Evolutionary conservation across 129 eudicot species (phyloP), one percentile per base, ranked within the genome.

Genomic region (Chrysanthemum seticuspe): DNA sequence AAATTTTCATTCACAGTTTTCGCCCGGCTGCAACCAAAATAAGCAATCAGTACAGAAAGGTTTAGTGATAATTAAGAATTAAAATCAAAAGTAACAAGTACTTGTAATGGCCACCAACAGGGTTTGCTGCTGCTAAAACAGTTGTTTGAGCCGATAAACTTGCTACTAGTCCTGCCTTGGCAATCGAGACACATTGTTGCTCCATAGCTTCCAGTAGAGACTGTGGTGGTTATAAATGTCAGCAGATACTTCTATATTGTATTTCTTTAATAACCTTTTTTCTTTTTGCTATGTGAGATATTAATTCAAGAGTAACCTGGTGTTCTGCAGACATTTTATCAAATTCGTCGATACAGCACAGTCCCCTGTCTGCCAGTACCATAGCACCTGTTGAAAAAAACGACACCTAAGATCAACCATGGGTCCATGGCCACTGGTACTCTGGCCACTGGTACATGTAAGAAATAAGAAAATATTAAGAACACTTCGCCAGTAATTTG

Each of bases 91-190:
- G 40, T 48, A 48, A 18, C 1, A 8, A n/a, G 36, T 94, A 95
- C 99, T 91, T 83, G 79, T 91, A 95, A 75, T 95, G 99, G 77
- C 99, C 99, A 21, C 99, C 99, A 81, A 83, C 97, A 71, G 99
- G 99, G 75, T 95, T 95, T 14, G 99, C 97, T 48, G 99, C 99
- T 49, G 99, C 99, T 85, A 95, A 85, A 76, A 95, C 91, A 62
- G 97, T 86, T 81, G 99, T 95, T 72, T 91, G 85, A n/a, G 97
- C 99, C 10, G 99, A 95, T 80, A 95, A 86, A 80, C 97, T 95
- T 72, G 99, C 99, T 65, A 95, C 95, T 14, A 95, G 87, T 71
- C 99, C 99, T 54, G 99, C 99, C 87, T 95, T 95, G 10, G 99
- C 99, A 83, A 95, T 97, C 40, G 99, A 95, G 60, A 95, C 99